phyloP scores from a whole-genome alignment of 2,329 filamentous ascomycete species.

The Ploettnerulaceae sp. region DNA sequence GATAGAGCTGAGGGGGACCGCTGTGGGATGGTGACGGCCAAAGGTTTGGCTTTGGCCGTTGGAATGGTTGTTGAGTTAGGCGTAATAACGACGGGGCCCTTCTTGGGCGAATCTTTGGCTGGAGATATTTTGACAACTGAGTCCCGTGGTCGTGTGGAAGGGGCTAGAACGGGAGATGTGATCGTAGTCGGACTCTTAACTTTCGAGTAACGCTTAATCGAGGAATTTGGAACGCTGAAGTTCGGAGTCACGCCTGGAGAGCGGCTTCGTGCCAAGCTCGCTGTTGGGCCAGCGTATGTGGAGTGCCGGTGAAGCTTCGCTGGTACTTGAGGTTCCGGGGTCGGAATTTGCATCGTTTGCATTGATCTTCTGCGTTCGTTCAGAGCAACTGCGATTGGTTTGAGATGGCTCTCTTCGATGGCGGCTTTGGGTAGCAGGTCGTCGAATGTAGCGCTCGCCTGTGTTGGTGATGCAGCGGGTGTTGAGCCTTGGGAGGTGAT shows the following conservation, averaged over 20 bases:
- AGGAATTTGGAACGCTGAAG: conserved; percentile 31
- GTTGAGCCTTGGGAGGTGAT: conserved; percentile 56
- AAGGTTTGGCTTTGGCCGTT: conserved; percentile 8
- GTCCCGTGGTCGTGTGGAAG: conserved; percentile 7
- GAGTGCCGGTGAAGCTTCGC: conserved; percentile 26
- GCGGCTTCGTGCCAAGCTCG: conserved; percentile 6
- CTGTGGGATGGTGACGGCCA: conserved; percentile 13
- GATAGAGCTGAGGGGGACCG: conserved; percentile 6
- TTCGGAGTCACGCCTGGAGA: conserved; percentile 27
- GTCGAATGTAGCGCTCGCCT: conserved; percentile 43
- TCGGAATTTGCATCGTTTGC: conserved; percentile 25
- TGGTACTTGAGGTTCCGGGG: conserved; percentile 17
- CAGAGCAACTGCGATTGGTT: conserved; percentile 29
- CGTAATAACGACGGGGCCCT: conserved; percentile 6
- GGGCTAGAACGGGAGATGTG: conserved; percentile 8
- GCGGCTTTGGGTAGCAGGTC: conserved; percentile 18
- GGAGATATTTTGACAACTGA: conserved; percentile 19
- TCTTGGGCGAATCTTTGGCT: conserved; percentile 21
- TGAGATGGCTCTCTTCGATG: conserved; percentile 20
- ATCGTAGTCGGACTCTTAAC: conserved; percentile 10
- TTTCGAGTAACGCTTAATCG: conserved; percentile 24
- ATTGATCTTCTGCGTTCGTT: conserved; percentile 32
- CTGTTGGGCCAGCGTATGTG: conserved; percentile 17
- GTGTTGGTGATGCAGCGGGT: conserved; percentile 50
- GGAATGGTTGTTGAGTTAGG: conserved; percentile 8